These are phyloP conservation scores for Ceratocystis diversiconidia DNA, from an alignment of 2,329 filamentous ascomycete genomes.

Conservation along the genomic window DNA sequence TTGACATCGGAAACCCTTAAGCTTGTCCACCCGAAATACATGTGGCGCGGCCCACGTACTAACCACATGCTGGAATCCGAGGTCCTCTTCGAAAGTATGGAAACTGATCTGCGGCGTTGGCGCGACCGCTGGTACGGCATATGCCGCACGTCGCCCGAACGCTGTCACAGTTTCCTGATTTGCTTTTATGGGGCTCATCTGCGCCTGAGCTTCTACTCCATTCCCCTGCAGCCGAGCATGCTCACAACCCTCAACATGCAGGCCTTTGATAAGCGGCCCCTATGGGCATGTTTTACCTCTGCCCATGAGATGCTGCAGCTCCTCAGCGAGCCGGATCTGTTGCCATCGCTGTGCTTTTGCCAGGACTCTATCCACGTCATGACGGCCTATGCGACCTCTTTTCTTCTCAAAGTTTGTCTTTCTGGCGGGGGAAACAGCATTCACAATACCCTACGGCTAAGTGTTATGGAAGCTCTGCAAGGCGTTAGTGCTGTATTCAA, in stretches of 20 bases:
- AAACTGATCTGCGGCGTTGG: conserved; percentile 22
- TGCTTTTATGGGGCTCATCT: conserved; percentile 29
- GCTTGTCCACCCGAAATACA: conserved; percentile 20
- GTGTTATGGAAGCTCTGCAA: conserved; percentile 19
- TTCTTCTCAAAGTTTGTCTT: conserved; percentile 25
- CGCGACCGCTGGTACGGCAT: conserved; percentile 20
- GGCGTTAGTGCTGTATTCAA: conserved; percentile 21
- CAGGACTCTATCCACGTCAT: conserved; percentile 31
- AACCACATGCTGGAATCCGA: conserved; percentile 21
- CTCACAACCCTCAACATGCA: conserved; percentile 21
- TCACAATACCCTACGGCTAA: conserved; percentile 16
- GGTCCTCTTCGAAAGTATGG: conserved; percentile 21
- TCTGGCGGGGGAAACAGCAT: conserved; percentile 13
- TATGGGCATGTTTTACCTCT: conserved; percentile 24
- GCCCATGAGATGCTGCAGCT: conserved; percentile 26
- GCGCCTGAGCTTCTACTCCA: conserved; percentile 27
- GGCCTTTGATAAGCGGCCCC: conserved; percentile 22
- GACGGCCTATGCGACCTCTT: conserved; percentile 30
- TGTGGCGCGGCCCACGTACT: conserved; percentile 16
- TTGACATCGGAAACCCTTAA: conserved; percentile 25
- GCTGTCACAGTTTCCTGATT: conserved; percentile 27
- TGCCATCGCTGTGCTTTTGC: conserved; percentile 26
- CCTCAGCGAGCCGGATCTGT: conserved; percentile 22
- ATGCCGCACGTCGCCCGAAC: conserved; percentile 18
- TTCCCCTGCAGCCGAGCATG: conserved; percentile 25